Base-by-base conservation (phyloP, 1,139 yeast genomes). In the Kurtzmaniella quercitrusa region DNA sequence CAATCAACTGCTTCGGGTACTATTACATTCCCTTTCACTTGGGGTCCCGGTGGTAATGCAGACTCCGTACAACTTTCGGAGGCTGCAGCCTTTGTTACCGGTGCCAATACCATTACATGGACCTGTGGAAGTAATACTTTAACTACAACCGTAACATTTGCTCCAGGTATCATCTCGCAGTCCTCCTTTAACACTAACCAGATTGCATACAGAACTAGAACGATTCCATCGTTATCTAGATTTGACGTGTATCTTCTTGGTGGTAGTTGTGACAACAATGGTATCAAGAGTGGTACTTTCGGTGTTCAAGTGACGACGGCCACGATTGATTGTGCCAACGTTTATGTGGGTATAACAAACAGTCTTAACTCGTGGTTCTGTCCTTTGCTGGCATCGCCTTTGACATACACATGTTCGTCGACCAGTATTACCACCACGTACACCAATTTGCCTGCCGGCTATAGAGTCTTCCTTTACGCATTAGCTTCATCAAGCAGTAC, bases 381-480 rank as follows among this genome's bases (percentile, higher is more conserved):
- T 10, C 64, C 67, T n/a, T 42, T 45, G 25, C 41, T 51, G 10
- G 41, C 44, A 1, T 21, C 41, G 34, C 34, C 43, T 23, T 15
- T 42, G 25, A 38, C 48, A 33, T 47, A 36, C 33, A 42, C 57
- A 1, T 63, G 68, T 53, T 38, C 52, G n/a, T 11, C 51, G 1
- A 36, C 40, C 5, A 41, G 47, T 0, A 50, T 48, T 39, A 34
- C 41, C 1, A 47, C 60, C 3, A 41, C 42, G 8, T 65, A 57
- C 46, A 16, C 37, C 1, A 56, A 59, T 43, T 44, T 65, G 29
- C 68, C 70, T 2, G 60, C 65, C 2, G 70, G 69, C 2, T 63
- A 52, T 47, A 52, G 68, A 33, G 65, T 66, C n/a, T 66, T 54
- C 46, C 46, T 66, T 36, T 63, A 56, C 46, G 51, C 50, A 3